Conservation (phyloP, 83 land plant genomes). For the Thuja plicata region DNA sequence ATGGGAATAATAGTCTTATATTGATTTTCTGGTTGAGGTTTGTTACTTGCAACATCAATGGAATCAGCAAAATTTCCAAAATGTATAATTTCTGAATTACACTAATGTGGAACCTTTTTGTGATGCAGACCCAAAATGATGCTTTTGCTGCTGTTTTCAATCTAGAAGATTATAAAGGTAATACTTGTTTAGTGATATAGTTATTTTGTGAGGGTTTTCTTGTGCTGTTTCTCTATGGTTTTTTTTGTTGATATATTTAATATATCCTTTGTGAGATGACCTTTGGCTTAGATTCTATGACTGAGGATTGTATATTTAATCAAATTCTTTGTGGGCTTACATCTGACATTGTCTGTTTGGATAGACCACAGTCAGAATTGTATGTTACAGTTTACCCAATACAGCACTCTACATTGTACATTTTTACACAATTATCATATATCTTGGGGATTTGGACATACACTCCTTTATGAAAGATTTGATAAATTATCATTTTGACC, state of each 20-base stretch:
- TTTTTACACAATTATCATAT: no score
- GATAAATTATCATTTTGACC: no score
- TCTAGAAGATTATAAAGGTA: constrained; percentile 90
- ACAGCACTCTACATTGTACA: not conserved
- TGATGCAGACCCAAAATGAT: constrained; percentile 76
- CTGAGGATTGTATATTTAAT: no score
- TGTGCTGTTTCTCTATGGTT: not conserved
- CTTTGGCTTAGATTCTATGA: no score
- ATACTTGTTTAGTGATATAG: not conserved
- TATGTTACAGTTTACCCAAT: no score
- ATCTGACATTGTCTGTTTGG: no score
- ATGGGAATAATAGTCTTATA: not conserved
- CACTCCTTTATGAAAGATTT: no score
- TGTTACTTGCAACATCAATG: not conserved
- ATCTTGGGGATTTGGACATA: no score
- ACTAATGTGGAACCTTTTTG: not conserved
- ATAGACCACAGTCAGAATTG: no score
- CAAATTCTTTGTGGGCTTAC: no score
- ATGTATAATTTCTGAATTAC: not conserved
- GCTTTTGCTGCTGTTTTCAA: constrained; percentile 81
- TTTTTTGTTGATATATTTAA: no score
- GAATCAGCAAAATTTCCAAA: not conserved
- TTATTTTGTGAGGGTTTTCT: not conserved
- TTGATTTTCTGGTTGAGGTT: not conserved
- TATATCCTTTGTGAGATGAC: no score